Conservation (phyloP, 2,329 filamentous ascomycete species). For the Curvularia eragrostidis region DNA sequence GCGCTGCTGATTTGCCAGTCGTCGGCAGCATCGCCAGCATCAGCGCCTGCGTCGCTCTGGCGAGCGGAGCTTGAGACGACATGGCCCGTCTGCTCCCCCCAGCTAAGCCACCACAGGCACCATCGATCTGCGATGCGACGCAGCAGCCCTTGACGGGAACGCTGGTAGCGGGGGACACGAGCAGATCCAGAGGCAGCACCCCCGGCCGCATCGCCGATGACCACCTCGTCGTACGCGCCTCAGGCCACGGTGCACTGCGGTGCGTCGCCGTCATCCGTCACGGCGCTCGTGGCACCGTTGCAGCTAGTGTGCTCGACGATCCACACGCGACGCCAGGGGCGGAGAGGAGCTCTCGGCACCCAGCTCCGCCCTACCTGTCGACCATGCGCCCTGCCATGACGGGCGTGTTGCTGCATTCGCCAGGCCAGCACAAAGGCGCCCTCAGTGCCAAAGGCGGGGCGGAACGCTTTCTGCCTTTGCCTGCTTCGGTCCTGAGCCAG, state of each 20-base stretch:
- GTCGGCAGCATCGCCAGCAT: neutral
- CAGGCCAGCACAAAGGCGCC: neutral
- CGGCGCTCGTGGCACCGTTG: neutral
- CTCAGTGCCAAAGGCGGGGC: conserved; percentile 5
- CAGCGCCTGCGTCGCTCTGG: conserved; percentile 1
- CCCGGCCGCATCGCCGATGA: conserved; percentile 12
- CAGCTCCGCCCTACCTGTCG: conserved; percentile 6
- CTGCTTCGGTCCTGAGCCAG: neutral
- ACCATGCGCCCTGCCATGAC: neutral
- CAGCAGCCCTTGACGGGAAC: conserved; percentile 12
- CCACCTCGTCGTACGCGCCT: too few relatives aligned
- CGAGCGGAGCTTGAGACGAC: neutral
- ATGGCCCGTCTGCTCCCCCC: neutral
- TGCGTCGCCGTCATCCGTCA: neutral
- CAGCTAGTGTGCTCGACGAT: neutral
- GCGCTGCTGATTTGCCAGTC: conserved; percentile 3
- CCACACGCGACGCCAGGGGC: conserved; percentile 12
- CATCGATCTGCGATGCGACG: conserved; percentile 26
- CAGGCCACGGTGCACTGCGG: neutral
- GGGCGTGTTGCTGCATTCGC: neutral
- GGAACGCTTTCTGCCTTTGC: conserved; percentile 7
- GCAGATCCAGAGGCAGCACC: conserved; percentile 1
- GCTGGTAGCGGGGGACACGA: neutral
- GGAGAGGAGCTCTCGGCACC: conserved; percentile 24
- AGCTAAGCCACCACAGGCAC: conserved; percentile 9